Percentiles rank a stretch among this genome's conserved stretches.
phyloP scores from a whole-genome alignment of 306 rosid species.

The Cucurbita moschata region DNA sequence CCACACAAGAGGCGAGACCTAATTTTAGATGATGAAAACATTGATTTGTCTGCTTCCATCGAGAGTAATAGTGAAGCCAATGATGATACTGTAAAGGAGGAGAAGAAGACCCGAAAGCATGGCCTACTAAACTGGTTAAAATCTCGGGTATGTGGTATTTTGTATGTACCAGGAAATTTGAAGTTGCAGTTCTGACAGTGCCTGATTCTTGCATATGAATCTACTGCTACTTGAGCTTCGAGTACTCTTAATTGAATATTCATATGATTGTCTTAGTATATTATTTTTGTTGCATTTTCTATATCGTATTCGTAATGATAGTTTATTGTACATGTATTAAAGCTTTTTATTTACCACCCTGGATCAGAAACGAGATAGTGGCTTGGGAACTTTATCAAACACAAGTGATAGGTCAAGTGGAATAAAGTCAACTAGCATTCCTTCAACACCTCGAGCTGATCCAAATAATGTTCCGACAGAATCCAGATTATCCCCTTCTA shows the following conservation, averaged over 20 bases:
- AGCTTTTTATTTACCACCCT: conserved; percentile 17
- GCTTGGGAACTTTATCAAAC: conserved; percentile 39
- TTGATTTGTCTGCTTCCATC: conserved; percentile 58
- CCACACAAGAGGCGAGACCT: conserved; percentile 90
- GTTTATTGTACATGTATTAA: neutral
- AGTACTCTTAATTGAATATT: neutral
- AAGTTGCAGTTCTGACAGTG: neutral
- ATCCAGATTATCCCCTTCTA: conserved; percentile 56
- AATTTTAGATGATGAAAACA: conserved; percentile 73
- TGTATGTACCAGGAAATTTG: neutral
- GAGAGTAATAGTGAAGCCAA: conserved; percentile 51
- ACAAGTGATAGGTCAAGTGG: conserved; percentile 85
- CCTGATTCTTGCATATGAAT: neutral
- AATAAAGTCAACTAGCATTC: conserved; percentile 66
- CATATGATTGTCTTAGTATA: neutral
- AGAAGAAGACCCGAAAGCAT: conserved; percentile 78
- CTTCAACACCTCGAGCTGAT: conserved; percentile 91
- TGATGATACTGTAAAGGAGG: conserved; percentile 56
- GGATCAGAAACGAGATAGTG: conserved; percentile 83
- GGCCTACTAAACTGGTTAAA: conserved; percentile 93
- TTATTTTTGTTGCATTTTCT: neutral
- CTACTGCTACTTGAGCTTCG: neutral
- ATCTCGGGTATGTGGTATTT: conserved; percentile 49
- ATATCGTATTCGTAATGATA: neutral
- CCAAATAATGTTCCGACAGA: conserved; percentile 42